A percentile compares a stretch with the other conserved stretches of the same genome.
phyloP scores from a whole-genome alignment of 2,329 filamentous ascomycete genomes.

The Fusarium musae region DNA sequence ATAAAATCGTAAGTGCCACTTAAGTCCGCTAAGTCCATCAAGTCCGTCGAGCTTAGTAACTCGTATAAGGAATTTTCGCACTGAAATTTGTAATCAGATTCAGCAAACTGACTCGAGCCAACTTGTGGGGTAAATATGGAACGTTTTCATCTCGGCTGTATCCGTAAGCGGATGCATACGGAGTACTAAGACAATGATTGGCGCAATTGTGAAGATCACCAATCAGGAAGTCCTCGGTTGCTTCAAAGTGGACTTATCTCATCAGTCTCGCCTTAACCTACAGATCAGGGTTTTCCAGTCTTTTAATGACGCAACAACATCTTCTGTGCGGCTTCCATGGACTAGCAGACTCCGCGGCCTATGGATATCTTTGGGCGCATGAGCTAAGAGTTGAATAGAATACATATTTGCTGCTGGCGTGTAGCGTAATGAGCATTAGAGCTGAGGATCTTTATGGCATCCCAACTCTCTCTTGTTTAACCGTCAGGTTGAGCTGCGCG shows the following conservation, averaged over 20 bases:
- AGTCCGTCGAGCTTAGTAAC: not conserved
- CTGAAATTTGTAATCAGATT: accelerated
- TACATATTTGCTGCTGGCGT: not conserved
- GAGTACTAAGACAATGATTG: accelerated
- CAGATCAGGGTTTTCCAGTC: too few species aligned
- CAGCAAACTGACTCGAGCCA: not conserved
- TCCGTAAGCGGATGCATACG: accelerated
- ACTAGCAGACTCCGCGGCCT: not conserved
- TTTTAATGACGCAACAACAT: too few species aligned
- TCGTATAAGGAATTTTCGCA: accelerated
- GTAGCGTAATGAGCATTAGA: not conserved
- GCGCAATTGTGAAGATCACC: not conserved
- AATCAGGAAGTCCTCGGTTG: not conserved
- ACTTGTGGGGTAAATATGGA: accelerated
- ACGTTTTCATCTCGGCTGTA: accelerated
- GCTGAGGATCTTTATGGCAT: accelerated
- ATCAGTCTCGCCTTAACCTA: too few species aligned
- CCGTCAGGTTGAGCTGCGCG: not conserved
- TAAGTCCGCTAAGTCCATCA: not conserved
- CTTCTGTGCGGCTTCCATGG: not conserved
- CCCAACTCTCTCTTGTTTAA: accelerated
- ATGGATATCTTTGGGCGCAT: not conserved
- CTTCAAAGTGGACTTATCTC: too few species aligned
- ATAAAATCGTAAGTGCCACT: accelerated
- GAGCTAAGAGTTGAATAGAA: too few species aligned